These are phyloP conservation scores for Dianthus caryophyllus DNA, from an alignment of 148 eudicot species.

Conservation along the genomic window DNA sequence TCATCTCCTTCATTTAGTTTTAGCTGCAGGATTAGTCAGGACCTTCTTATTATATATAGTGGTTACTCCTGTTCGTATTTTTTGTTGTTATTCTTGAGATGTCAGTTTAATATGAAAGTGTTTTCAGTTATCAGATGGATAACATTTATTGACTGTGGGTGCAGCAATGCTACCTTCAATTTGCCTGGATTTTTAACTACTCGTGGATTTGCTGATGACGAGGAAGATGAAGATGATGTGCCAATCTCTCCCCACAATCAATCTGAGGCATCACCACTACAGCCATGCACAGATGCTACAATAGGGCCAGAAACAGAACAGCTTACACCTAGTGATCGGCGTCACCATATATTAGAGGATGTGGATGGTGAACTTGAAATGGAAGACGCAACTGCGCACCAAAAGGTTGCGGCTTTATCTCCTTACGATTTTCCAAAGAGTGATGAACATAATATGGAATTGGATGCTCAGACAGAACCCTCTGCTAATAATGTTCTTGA, in stretches of 20 bases:
- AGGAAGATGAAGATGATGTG: conserved; percentile 57
- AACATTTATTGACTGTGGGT: conserved; percentile 24
- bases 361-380: conserved; percentile 97
- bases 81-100: not conserved
- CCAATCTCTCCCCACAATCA: conserved; percentile 31
- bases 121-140: conserved; percentile 13
- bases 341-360: conserved; percentile 75
- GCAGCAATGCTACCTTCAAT: conserved; percentile 86
- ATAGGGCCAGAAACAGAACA: conserved; percentile 30
- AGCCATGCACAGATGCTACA: conserved; percentile 27
- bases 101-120: not conserved
- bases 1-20: not conserved
- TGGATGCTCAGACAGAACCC: conserved; percentile 29
- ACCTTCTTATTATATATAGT: not conserved
- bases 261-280: conserved; percentile 37
- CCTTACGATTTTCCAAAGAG: conserved; percentile 24
- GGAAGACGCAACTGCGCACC: conserved; percentile 78
- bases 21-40: not conserved
- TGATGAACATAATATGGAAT: conserved; percentile 23
- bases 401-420: conserved; percentile 46
- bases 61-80: not conserved
- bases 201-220: conserved; percentile 67
- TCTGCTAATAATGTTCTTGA: conserved; percentile 23
- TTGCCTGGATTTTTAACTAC: conserved; percentile 71
- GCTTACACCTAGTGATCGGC: conserved; percentile 64